These are phyloP conservation scores for Neckera pumila DNA, from an alignment of 225 moss, liverwort and hornwort genomes.

Conservation along the genomic window DNA sequence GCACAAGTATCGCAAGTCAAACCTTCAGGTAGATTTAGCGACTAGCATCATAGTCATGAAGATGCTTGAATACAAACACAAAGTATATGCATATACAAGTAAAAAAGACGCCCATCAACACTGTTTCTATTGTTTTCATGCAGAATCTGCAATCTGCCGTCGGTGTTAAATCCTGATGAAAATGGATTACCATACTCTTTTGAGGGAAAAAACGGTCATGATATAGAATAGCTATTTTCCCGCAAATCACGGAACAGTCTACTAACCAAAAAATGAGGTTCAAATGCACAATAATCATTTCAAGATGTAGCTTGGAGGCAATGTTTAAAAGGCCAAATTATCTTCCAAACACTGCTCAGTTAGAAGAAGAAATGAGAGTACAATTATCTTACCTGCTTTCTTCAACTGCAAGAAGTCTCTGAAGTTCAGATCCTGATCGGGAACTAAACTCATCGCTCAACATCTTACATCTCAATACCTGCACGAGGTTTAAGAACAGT, in stretches of 20 bases:
- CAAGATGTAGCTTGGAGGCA: not conserved
- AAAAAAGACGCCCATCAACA: not conserved
- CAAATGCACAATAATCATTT: not conserved
- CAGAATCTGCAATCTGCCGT: not conserved
- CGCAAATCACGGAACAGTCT: not conserved
- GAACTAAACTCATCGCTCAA: slow-evolving; percentile 74
- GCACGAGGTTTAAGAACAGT: slow-evolving; percentile 5
- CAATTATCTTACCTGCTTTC: slow-evolving; percentile 53
- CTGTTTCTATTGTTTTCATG: not conserved
- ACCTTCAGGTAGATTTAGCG: not conserved
- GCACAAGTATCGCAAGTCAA: slow-evolving; percentile 5
- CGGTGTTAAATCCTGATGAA: not conserved
- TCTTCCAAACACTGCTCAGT: not conserved
- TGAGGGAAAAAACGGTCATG: not conserved
- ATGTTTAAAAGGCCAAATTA: not conserved
- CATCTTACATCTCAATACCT: slow-evolving; percentile 77
- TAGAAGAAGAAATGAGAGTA: not conserved
- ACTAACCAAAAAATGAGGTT: not conserved
- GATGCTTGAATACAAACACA: not conserved
- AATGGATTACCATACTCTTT: not conserved
- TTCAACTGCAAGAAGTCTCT: slow-evolving; percentile 64
- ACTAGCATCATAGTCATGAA: not conserved
- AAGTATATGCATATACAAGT: not conserved
- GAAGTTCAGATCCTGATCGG: slow-evolving; percentile 54
- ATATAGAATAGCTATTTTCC: not conserved